These are phyloP conservation scores for Fusarium robinianum DNA, from an alignment of 2,329 filamentous ascomycete genomes.

Conservation along the genomic window DNA sequence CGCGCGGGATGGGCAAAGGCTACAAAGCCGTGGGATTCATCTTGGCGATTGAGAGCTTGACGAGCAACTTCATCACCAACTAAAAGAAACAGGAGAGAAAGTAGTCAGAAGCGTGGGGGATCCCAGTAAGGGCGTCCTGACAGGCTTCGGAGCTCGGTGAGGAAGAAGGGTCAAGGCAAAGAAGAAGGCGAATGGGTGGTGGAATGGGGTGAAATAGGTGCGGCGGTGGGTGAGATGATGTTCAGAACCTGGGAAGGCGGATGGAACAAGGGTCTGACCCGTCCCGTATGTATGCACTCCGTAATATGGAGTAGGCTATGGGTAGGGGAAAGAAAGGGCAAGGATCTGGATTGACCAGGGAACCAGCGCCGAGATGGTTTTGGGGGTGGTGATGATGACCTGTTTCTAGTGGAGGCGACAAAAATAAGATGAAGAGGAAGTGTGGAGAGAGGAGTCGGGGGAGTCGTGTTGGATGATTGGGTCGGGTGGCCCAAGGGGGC, in stretches of 20 bases:
- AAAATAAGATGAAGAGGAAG: constrained; percentile 22
- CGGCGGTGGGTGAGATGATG: constrained; percentile 31
- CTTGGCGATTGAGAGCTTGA: constrained; percentile 32
- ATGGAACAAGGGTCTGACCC: constrained; percentile 26
- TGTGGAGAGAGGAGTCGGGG: background rate
- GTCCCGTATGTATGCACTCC: too few species aligned
- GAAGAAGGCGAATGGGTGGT: constrained; percentile 8
- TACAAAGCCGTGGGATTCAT: constrained; percentile 34
- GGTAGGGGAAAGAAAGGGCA: constrained; percentile 4
- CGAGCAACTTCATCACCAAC: constrained; percentile 31
- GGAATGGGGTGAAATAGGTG: constrained; percentile 18
- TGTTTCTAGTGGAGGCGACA: constrained; percentile 16
- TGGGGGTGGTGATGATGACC: constrained; percentile 21
- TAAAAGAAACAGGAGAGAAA: constrained; percentile 30
- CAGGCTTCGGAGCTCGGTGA: constrained; percentile 32
- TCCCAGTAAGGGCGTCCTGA: constrained; percentile 20
- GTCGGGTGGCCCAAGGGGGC: too few species aligned
- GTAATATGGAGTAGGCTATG: too few species aligned
- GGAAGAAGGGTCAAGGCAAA: constrained; percentile 31
- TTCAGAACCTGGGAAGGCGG: constrained; percentile 10
- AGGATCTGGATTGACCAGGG: too few species aligned
- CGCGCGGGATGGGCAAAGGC: constrained; percentile 28
- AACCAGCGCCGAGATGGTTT: too few species aligned
- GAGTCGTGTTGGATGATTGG: background rate
- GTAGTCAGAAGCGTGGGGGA: constrained; percentile 32